Percentiles rank a stretch among this genome's conserved stretches.
These are phyloP conservation scores for Fusarium pseudograminearum DNA, from an alignment of 2,329 filamentous ascomycete species.

Conservation along the genomic window DNA sequence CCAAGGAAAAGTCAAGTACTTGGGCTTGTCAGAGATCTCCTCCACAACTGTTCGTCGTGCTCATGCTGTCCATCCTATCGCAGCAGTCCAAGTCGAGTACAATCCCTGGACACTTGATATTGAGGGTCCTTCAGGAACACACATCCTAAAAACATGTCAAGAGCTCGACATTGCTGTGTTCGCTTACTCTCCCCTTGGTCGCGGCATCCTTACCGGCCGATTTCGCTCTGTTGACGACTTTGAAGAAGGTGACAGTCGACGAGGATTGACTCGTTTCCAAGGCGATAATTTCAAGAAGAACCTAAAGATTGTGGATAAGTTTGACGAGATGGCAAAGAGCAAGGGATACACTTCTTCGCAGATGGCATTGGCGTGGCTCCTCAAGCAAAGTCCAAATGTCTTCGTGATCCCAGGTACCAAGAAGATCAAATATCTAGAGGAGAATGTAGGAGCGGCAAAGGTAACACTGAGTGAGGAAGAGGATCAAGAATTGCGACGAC, in stretches of 20 bases:
- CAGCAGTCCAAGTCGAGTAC: constrained; percentile 68
- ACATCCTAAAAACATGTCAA: constrained; percentile 64
- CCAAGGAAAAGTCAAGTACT: constrained; percentile 67
- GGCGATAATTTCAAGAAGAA: constrained; percentile 59
- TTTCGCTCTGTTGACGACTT: constrained; percentile 62
- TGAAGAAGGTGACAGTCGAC: constrained; percentile 43
- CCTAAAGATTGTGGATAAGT: constrained; percentile 62
- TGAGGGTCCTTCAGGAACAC: constrained; percentile 61
- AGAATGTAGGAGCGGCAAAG: constrained; percentile 56
- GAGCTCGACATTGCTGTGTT: constrained; percentile 69
- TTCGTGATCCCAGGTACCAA: constrained; percentile 69
- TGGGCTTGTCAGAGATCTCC: constrained; percentile 67
- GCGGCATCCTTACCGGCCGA: constrained; percentile 67
- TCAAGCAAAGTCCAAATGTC: constrained; percentile 70
- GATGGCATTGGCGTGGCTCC: constrained; percentile 72
- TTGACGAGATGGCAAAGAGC: constrained; percentile 51
- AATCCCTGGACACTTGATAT: constrained; percentile 68
- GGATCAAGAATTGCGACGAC: constrained; percentile 49
- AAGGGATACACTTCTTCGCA: constrained; percentile 69
- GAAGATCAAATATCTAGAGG: constrained; percentile 60
- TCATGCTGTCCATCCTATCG: constrained; percentile 60
- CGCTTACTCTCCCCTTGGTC: constrained; percentile 70
- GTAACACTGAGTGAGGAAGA: constrained; percentile 53
- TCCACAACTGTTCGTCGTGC: constrained; percentile 64
- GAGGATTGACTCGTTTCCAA: constrained; percentile 37